Conservation (phyloP, 2,329 filamentous ascomycete species). For the Claviceps quebecensis region DNA sequence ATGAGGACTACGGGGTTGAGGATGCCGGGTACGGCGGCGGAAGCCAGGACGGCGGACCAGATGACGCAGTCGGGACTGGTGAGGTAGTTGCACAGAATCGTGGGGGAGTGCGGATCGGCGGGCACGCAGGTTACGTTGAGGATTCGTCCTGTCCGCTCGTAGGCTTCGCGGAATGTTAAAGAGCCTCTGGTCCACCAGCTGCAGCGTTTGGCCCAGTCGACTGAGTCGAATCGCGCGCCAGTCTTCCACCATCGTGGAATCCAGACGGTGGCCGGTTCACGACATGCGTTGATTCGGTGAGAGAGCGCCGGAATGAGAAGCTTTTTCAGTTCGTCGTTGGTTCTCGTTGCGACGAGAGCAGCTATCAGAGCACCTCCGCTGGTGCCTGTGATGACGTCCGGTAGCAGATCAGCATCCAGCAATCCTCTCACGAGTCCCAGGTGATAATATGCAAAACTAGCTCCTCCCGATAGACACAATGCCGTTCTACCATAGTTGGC, state of each 20-base stretch:
- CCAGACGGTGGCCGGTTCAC: constrained; percentile 66
- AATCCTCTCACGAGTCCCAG: constrained; percentile 85
- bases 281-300: constrained; percentile 69
- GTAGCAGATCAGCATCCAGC: constrained; percentile 70
- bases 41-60: constrained; percentile 91
- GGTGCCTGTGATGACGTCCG: constrained; percentile 91
- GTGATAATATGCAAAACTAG: constrained; percentile 93
- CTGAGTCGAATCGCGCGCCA: constrained; percentile 82
- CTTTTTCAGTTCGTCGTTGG: constrained; percentile 76
- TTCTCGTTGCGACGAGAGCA: constrained; percentile 73
- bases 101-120: constrained; percentile 82
- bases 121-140: constrained; percentile 94
- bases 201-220: constrained; percentile 77
- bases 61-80: constrained; percentile 95
- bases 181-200: constrained; percentile 86
- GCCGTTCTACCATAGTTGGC: constrained; percentile 89
- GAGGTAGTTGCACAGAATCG: constrained; percentile 88
- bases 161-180: constrained; percentile 89
- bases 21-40: constrained; percentile 89
- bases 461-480: constrained; percentile 82
- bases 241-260: constrained; percentile 76
- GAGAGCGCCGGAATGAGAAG: constrained; percentile 81
- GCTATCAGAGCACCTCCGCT: constrained; percentile 88
- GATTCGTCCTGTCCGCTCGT: constrained; percentile 83
- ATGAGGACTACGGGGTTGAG: constrained; percentile 87